Evolutionary conservation across 148 eudicot species (phyloP).

Genomic region (Limonium bicolor): DNA sequence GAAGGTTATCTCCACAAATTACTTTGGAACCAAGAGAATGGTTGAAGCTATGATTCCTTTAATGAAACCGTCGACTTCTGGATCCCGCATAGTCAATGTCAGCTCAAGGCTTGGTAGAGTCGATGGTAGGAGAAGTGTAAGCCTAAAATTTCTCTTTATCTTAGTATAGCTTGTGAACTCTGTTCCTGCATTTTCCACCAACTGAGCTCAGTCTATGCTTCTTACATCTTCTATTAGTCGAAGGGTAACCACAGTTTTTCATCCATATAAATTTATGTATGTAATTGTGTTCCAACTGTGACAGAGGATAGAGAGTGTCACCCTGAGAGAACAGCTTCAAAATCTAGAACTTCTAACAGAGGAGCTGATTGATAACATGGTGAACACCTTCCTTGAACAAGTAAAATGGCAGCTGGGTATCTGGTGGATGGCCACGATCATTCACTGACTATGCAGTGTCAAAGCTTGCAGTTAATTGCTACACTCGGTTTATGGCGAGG

Average conservation of each 20-base stretch:
- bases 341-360: slow-evolving; percentile 44
- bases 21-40: slow-evolving; percentile 66
- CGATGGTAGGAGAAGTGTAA: slow-evolving; percentile 77
- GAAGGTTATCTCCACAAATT: slow-evolving; percentile 61
- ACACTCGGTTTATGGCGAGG: slow-evolving; percentile 60
- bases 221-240: no score
- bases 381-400: slow-evolving; percentile 55
- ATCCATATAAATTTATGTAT: neutral
- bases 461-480: slow-evolving; percentile 73
- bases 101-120: slow-evolving; percentile 85
- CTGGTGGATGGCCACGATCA: slow-evolving; percentile 73
- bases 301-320: slow-evolving; percentile 52
- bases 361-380: slow-evolving; percentile 44
- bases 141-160: slow-evolving; percentile 5
- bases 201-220: no score
- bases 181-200: neutral
- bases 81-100: slow-evolving; percentile 83
- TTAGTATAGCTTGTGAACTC: neutral
- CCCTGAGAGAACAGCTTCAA: slow-evolving; percentile 61
- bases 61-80: slow-evolving; percentile 60
- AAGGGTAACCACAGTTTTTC: no score
- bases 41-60: slow-evolving; percentile 79
- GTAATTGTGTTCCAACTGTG: neutral
- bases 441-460: slow-evolving; percentile 81
- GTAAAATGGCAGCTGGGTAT: slow-evolving; percentile 60